Evolutionary conservation across 371 early-diverging fungal genomes (phyloP).

Genomic region (Caulochytrium protostelioides): DNA sequence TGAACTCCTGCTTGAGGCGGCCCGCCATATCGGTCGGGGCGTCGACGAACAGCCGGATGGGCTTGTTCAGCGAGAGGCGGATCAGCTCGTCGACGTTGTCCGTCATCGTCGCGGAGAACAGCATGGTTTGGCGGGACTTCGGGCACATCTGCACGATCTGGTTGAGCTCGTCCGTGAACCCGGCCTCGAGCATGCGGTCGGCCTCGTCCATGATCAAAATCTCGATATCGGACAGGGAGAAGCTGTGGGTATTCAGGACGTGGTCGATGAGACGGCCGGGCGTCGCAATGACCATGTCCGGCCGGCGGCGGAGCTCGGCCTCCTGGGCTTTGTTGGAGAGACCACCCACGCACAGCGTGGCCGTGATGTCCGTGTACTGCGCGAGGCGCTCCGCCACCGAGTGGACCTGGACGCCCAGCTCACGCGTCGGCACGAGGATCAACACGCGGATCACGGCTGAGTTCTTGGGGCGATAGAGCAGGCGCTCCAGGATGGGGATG

Average conservation of each 20-base stretch:
- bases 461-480: conserved; percentile 66
- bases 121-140: conserved; percentile 81
- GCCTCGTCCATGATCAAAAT: conserved; percentile 99
- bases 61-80: conserved; percentile 70
- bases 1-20: conserved; percentile 77
- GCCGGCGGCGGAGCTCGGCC: conserved; percentile 64
- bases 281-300: conserved; percentile 97
- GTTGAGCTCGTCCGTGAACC: conserved; percentile 90
- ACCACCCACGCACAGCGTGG: conserved; percentile 85
- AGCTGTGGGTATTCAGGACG: conserved; percentile 71
- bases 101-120: conserved; percentile 99
- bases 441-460: conserved; percentile 69
- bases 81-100: conserved; percentile 86
- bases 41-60: conserved; percentile 79
- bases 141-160: conserved; percentile 88
- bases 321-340: conserved; percentile 77
- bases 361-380: conserved; percentile 63
- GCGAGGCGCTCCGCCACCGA: conserved; percentile 71
- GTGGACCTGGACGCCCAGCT: conserved; percentile 92
- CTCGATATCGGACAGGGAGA: conserved; percentile 73
- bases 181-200: conserved; percentile 98
- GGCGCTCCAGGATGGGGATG: conserved; percentile 89
- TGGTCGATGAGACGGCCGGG: conserved; percentile 99
- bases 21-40: conserved; percentile 48
- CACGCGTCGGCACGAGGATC: conserved; percentile 98